Base-by-base conservation (phyloP, 2,329 filamentous ascomycete species). In the Monosporascus sp. region DNA sequence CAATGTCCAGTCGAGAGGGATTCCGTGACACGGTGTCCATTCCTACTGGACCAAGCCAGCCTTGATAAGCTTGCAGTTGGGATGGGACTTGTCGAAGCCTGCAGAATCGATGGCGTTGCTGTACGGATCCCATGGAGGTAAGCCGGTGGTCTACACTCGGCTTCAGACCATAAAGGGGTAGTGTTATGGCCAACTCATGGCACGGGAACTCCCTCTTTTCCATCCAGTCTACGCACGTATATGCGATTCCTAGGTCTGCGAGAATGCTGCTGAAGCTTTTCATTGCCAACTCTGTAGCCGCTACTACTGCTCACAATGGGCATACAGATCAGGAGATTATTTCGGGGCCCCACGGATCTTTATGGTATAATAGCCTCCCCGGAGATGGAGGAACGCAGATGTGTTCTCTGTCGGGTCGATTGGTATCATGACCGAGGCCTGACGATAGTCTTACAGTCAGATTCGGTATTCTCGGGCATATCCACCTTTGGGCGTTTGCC, bases 391-490 rank as follows among this genome's bases (percentile, higher is more conserved):
- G 89, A 52, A 94, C 84, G 40, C 89, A 94, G 78, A 88, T 89
- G 64, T 48, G 74, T 37, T 45, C 37, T 38, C 48, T 6, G 37
- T 19, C n/a, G 20, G 48, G 14, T 37, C 46, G 8, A 6, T 49
- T 17, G 17, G 20, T 49, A 53, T 5, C 55, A 37, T 37, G 19
- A 22, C 17, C 38, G 50, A 43, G 20, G 45, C 43, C 44, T 54
- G 27, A 57, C 38, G 7, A 38, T 35, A 7, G 26, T 45, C n/a
- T 37, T 5, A 17, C 56, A 92, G 87, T 89, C 89, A 55, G 89
- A 95, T 69, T 91, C 89, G 0, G 89, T 94, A 54, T 95, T 94
- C 72, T 93, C 88, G 1, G 90, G 90, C 27, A 94, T 95, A 65
- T 88, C 87, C 1, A 95, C 90, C 7, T 94, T 94, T 66, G 90